Evolutionary conservation across 257 asterid species (phyloP).

Genomic region (Solanum ossicruentum): DNA sequence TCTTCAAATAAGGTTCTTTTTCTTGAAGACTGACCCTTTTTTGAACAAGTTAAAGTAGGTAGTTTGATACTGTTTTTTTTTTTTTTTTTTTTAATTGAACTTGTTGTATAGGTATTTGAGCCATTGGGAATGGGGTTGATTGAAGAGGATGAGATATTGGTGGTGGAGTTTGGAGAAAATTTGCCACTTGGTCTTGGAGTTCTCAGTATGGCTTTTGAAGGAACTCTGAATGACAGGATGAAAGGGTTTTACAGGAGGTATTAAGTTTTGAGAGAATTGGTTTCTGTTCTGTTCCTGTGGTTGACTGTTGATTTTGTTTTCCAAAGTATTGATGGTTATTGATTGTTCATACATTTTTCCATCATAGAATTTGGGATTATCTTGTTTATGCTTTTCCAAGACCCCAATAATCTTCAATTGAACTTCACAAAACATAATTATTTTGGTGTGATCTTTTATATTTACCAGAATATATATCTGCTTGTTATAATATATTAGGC

Average conservation of each 20-base stretch:
- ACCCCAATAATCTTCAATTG: not conserved
- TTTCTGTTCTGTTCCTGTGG: not conserved
- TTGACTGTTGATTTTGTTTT: not conserved
- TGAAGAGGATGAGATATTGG: constrained; percentile 66
- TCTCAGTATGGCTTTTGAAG: constrained; percentile 57
- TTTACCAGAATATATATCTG: not conserved
- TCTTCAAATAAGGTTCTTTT: constrained; percentile 31
- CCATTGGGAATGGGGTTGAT: constrained; percentile 43
- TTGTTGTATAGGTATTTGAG: constrained; percentile 5
- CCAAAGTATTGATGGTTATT: not conserved
- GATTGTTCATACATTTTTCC: not conserved
- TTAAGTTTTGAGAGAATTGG: not conserved
- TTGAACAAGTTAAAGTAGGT: not conserved
- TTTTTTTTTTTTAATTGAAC: not conserved
- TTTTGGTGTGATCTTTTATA: not conserved
- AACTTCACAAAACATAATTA: not conserved
- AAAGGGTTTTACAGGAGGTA: constrained; percentile 94
- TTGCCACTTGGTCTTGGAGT: constrained; percentile 63
- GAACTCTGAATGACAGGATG: constrained; percentile 86
- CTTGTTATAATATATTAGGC: not conserved
- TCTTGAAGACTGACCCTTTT: not conserved
- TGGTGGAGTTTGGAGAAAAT: constrained; percentile 54
- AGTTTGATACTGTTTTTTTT: not conserved
- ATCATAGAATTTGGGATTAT: not conserved
- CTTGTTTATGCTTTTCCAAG: not conserved